Conservation (phyloP, 1,284 basidiomycete genomes). For the Trichosporon sp. region DNA sequence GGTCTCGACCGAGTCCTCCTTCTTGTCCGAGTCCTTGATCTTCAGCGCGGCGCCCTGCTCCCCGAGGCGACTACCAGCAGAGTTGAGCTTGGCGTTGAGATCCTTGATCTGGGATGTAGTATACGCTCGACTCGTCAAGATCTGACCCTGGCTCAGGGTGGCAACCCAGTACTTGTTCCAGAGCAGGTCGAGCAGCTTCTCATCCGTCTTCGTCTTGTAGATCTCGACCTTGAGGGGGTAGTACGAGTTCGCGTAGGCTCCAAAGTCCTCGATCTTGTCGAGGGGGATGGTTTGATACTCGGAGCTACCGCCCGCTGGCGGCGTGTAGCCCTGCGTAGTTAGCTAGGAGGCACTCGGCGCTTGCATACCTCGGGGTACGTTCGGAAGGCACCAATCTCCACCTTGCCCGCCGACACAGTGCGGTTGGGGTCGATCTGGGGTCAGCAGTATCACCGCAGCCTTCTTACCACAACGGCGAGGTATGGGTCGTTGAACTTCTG, state of each 20-base stretch:
- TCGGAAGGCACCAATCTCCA: conserved; percentile 96
- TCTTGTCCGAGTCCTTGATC: conserved; percentile 42
- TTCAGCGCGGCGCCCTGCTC: conserved; percentile 24
- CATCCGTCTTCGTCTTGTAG: conserved; percentile 86
- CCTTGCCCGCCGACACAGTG: conserved; percentile 94
- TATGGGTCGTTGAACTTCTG: conserved; percentile 95
- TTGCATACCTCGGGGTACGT: conserved; percentile 74
- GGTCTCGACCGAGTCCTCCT: conserved; percentile 36
- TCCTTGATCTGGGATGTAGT: conserved; percentile 83
- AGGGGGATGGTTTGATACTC: conserved; percentile 89
- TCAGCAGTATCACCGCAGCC: not conserved
- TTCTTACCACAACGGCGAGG: conserved; percentile 85
- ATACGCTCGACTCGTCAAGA: conserved; percentile 91
- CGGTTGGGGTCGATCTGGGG: conserved; percentile 91
- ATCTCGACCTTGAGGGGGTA: conserved; percentile 91
- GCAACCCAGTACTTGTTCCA: conserved; percentile 99
- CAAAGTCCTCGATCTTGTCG: conserved; percentile 93
- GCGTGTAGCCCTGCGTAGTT: conserved; percentile 63
- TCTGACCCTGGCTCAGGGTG: conserved; percentile 82
- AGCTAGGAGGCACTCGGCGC: not conserved
- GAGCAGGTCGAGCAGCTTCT: conserved; percentile 75
- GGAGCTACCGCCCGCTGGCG: conserved; percentile 66
- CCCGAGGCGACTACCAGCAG: conserved; percentile 26
- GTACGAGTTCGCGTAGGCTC: conserved; percentile 95
- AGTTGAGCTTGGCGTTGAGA: conserved; percentile 72